Conservation (phyloP, 2,329 filamentous ascomycete genomes). For the Colletotrichum spaethianum region DNA sequence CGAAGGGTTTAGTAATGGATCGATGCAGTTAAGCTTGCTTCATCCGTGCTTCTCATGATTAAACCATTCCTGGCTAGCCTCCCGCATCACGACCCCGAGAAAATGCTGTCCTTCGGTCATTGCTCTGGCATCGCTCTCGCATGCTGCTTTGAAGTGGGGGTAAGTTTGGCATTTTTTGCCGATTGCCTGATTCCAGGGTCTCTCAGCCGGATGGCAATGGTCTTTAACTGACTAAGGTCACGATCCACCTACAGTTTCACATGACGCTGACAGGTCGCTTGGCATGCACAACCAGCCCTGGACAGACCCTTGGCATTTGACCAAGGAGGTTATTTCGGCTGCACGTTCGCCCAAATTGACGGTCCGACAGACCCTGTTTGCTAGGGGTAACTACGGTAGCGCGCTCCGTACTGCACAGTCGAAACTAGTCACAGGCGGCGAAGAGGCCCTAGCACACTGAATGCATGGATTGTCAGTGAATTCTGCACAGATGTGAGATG, state of each 20-base stretch:
- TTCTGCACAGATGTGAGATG: no score
- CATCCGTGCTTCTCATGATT: no score
- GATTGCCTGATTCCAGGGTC: not conserved
- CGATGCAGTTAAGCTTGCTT: no score
- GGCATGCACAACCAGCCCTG: not conserved
- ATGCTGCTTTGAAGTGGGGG: not conserved
- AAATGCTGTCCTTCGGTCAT: no score
- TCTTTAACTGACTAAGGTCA: not conserved
- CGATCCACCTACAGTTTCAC: not conserved
- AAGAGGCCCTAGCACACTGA: not conserved
- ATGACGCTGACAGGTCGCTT: not conserved
- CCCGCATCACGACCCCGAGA: no score
- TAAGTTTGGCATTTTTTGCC: not conserved
- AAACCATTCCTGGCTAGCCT: no score
- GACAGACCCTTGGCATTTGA: not conserved
- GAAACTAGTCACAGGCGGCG: not conserved
- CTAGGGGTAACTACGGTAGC: not conserved
- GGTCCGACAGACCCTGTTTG: not conserved
- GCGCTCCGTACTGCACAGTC: not conserved
- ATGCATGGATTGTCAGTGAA: not conserved
- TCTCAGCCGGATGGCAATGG: not conserved
- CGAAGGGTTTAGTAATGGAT: no score
- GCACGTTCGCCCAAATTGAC: not conserved
- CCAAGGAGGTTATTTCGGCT: not conserved
- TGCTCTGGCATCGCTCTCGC: no score